Base-by-base conservation (phyloP, 257 asterid species). In the Jasminum sambac region DNA sequence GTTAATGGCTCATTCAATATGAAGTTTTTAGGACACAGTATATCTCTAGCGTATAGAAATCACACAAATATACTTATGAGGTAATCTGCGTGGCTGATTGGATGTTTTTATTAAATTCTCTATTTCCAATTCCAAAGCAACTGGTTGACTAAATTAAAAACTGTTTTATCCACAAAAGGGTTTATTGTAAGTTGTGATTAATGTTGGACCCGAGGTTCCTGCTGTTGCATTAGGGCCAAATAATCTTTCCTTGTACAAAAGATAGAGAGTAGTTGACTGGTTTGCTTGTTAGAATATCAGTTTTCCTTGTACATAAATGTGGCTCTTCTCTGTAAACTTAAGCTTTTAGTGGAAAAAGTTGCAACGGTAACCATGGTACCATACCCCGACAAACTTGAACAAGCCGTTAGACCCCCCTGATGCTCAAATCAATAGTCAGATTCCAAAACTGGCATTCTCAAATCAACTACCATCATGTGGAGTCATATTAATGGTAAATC, bases 1-100 rank as follows among this genome's bases (percentile, higher is more conserved):
- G 96, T 95, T 21, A 83, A 85, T 77, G 99, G 99, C 80, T 89
- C 97, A 16, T 94, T 94, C 83, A 94, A 76, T 74, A 91, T 94
- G 96, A 46, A 78, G 24, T 89, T 91, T 83, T 70, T 94, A 84
- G 84, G 97, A 48, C 86, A 79, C 67, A 89, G 96, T 82, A 79
- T 94, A 76, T 87, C 97, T 67, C 77, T 86, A 37, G 88, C 96
- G 52, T 94, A 90, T 76, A 87, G 96, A 69, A 86, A 87, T 43
- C 97, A 86, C 74, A 86, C 91, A 60, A 93, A 93, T 84, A 87
- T 93, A 70, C 79, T 86, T 59, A 87, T 90, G 92, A 90, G 98
- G 98, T 93, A 81, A 26, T 60, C 37, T 43, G 72, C 75, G 25
- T 64, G 25, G 3, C 55, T 50, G 63, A 30, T 78, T 43, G 40